A percentile compares a stretch with the other conserved stretches of the same genome.
Conservation (phyloP, 2,329 filamentous ascomycete genomes). For the Venturia asperata region DNA sequence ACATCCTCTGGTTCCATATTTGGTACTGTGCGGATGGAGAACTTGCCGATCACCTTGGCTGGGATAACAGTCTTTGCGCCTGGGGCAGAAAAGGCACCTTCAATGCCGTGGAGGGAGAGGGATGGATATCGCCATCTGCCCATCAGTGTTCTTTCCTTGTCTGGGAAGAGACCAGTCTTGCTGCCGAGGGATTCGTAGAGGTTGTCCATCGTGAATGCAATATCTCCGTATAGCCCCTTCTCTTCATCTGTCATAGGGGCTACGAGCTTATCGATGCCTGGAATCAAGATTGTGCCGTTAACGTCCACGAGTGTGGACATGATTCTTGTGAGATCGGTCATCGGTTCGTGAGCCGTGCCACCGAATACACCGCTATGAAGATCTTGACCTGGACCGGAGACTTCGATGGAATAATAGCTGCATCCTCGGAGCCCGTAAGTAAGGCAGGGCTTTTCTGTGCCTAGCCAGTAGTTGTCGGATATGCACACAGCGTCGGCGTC, state of each 20-base stretch:
- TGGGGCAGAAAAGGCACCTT: conserved; percentile 87
- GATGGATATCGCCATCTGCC: conserved; percentile 93
- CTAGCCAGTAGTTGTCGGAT: conserved; percentile 99
- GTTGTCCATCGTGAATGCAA: conserved; percentile 94
- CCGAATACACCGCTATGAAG: conserved; percentile 96
- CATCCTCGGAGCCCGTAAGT: conserved; percentile 95
- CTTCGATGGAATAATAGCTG: conserved; percentile 93
- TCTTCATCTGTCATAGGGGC: conserved; percentile 82
- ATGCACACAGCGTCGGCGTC: conserved; percentile 96
- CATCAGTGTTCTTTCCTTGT: conserved; percentile 92
- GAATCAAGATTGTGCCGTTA: conserved; percentile 85
- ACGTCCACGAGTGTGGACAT: conserved; percentile 80
- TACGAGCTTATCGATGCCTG: conserved; percentile 90
- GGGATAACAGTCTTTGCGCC: conserved; percentile 98
- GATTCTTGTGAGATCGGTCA: conserved; percentile 87
- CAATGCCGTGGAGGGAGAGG: conserved; percentile 86
- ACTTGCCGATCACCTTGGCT: conserved; percentile 95
- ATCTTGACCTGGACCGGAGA: conserved; percentile 86
- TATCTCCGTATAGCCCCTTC: conserved; percentile 76
- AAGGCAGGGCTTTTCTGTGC: conserved; percentile 95
- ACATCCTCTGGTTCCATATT: conserved; percentile 93
- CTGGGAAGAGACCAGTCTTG: conserved; percentile 75
- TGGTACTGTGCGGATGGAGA: conserved; percentile 94
- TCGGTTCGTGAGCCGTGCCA: conserved; percentile 92
- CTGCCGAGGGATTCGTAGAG: conserved; percentile 87